Conservation (phyloP, 345 rosid species). For the Chamaenerion angustifolium region DNA sequence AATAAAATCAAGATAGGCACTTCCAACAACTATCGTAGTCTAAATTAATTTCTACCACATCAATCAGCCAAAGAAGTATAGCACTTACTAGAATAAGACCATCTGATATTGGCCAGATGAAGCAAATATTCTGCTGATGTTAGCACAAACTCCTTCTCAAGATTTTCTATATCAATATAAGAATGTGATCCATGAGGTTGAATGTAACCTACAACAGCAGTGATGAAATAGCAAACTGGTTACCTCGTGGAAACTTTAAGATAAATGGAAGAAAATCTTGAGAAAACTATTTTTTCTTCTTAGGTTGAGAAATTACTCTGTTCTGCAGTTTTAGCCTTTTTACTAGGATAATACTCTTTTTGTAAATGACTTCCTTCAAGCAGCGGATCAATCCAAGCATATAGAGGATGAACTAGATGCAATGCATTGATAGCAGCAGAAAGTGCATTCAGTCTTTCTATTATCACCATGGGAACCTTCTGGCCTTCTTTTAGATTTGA, state of each 20-base stretch:
- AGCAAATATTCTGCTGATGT: conserved; percentile 78
- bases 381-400: conserved; percentile 79
- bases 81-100: conserved; percentile 53
- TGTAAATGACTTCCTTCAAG: conserved; percentile 25
- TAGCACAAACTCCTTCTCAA: conserved; percentile 66
- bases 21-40: too few species aligned
- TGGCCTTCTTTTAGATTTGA: conserved; percentile 41
- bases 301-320: conserved; percentile 27
- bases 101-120: conserved; percentile 45
- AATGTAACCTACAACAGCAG: conserved; percentile 28
- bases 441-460: conserved; percentile 82
- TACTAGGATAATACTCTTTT: conserved; percentile 42
- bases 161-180: conserved; percentile 50
- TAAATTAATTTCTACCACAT: too few species aligned
- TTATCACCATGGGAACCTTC: conserved; percentile 34
- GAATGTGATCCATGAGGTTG: conserved; percentile 26
- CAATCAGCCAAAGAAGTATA: not conserved
- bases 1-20: too few species aligned
- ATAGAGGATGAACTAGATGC: conserved; percentile 60
- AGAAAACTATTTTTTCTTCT: conserved; percentile 7
- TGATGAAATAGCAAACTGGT: conserved; percentile 7
- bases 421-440: conserved; percentile 87
- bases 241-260: conserved; percentile 1
- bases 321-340: conserved; percentile 54
- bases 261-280: not conserved